Conservation (phyloP, 805 yeast species). For the Jamesozyma gamospora region DNA sequence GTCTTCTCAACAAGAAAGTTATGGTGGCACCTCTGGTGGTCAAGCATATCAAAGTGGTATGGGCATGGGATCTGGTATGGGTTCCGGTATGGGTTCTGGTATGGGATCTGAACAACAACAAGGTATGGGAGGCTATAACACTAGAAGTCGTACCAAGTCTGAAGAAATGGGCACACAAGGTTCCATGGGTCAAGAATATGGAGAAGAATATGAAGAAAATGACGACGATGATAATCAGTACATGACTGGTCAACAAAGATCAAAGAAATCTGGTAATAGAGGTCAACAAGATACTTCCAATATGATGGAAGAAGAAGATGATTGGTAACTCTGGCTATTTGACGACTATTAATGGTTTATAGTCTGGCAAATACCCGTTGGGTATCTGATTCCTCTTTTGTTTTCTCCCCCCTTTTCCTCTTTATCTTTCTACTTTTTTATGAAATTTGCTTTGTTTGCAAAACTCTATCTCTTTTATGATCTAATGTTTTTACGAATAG, state of each 20-base stretch:
- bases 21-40: background rate
- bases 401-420: background rate
- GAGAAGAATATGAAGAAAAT: background rate
- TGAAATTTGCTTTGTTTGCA: too few relatives aligned
- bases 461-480: too few relatives aligned
- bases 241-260: constrained; percentile 3
- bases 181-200: background rate
- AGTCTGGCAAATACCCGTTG: too few relatives aligned
- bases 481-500: too few relatives aligned
- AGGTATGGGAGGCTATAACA: background rate
- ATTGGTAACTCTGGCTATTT: constrained; percentile 1
- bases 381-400: background rate
- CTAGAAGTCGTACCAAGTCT: background rate
- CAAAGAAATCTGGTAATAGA: constrained; percentile 1
- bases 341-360: background rate
- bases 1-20: background rate
- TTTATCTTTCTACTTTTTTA: too few relatives aligned
- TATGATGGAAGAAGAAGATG: background rate
- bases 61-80: constrained; percentile 1
- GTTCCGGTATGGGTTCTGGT: background rate
- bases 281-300: background rate
- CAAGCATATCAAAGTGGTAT: background rate
- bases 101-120: background rate
- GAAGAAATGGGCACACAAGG: background rate
- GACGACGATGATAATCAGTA: constrained; percentile 1